Conservation (phyloP, 2,329 filamentous ascomycete genomes). For the Claviceps quebecensis region DNA sequence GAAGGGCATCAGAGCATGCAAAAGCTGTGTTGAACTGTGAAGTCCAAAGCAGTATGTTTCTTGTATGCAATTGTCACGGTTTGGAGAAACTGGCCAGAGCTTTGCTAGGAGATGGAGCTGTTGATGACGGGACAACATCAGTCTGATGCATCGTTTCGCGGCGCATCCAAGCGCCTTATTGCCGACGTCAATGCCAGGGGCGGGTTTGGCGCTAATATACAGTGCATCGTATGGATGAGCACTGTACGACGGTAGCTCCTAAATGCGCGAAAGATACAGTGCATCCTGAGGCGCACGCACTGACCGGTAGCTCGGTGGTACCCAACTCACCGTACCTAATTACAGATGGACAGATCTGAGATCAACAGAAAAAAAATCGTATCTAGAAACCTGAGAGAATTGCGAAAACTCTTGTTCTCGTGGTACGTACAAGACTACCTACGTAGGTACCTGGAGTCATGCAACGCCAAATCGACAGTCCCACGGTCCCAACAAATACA, state of each 20-base stretch:
- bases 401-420: too few species aligned
- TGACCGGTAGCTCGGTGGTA: neutral
- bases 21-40: neutral
- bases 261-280: neutral
- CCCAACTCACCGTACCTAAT: neutral
- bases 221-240: neutral
- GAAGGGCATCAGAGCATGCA: slow-evolving; percentile 8
- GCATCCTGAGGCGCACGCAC: neutral
- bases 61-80: neutral
- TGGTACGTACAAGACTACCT: too few species aligned
- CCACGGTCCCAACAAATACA: neutral
- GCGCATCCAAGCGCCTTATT: neutral
- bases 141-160: neutral
- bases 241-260: neutral
- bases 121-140: neutral
- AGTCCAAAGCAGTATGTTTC: neutral
- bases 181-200: neutral
- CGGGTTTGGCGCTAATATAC: neutral
- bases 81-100: neutral
- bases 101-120: neutral
- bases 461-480: neutral
- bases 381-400: too few species aligned
- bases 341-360: too few species aligned
- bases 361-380: too few species aligned
- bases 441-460: too few species aligned